Evolutionary conservation across 306 rosid species (phyloP).

Genomic region (Cicer cuneatum): DNA sequence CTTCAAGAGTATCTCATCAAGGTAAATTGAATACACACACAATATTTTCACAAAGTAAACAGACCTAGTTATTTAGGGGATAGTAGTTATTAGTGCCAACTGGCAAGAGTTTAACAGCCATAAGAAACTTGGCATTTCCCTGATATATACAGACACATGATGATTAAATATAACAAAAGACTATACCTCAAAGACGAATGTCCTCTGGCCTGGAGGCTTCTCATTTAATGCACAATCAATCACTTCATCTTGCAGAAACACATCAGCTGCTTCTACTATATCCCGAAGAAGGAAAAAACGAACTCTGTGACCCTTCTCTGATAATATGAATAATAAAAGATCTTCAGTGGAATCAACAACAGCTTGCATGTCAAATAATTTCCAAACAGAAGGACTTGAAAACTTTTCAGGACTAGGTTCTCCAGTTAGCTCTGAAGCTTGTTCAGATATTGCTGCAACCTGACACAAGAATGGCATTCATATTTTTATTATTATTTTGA

Average conservation of each 20-base stretch:
- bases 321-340: conserved; percentile 76
- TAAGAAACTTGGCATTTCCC: conserved; percentile 26
- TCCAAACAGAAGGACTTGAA: conserved; percentile 70
- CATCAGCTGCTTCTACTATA: conserved; percentile 73
- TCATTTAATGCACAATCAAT: conserved; percentile 52
- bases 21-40: too few species aligned
- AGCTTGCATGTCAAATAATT: conserved; percentile 81
- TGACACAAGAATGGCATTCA: conserved; percentile 54
- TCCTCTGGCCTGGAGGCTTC: conserved; percentile 49
- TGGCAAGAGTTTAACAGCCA: background rate
- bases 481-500: conserved; percentile 10
- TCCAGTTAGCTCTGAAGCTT: conserved; percentile 70
- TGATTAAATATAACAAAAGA: conserved; percentile 9
- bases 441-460: conserved; percentile 95
- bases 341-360: conserved; percentile 93
- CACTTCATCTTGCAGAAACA: conserved; percentile 72
- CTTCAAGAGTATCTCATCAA: too few species aligned
- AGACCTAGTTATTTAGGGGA: too few species aligned
- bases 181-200: conserved; percentile 59
- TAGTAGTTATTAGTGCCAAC: background rate
- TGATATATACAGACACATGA: background rate
- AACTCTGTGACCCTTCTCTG: conserved; percentile 87
- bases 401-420: conserved; percentile 56
- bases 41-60: too few species aligned
- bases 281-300: conserved; percentile 85